phyloP scores from a whole-genome alignment of 2,329 filamentous ascomycete genomes.

The Exserohilum turcica region DNA sequence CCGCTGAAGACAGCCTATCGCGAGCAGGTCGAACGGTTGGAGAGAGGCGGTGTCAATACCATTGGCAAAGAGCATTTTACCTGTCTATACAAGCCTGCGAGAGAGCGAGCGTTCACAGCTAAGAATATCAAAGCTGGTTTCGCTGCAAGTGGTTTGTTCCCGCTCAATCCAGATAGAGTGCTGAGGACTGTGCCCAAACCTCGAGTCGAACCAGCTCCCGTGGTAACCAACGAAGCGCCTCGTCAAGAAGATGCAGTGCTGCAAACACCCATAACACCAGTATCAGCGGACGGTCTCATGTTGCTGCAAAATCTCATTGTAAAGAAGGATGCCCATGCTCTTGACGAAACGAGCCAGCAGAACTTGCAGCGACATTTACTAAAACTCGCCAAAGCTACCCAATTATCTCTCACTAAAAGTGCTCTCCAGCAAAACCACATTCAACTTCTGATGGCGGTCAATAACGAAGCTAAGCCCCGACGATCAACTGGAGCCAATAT shows the following conservation, averaged over 20 bases:
- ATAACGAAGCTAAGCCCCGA: too few relatives aligned
- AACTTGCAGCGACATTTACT: too few relatives aligned
- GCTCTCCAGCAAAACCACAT: too few relatives aligned
- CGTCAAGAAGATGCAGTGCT: conserved; percentile 22
- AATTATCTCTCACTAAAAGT: too few relatives aligned
- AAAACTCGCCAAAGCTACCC: too few relatives aligned
- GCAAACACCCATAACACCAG: conserved; percentile 4
- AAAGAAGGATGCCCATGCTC: background rate
- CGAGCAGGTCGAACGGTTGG: conserved; percentile 11
- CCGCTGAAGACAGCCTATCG: background rate
- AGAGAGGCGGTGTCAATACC: conserved; percentile 10
- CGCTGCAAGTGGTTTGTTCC: conserved; percentile 32
- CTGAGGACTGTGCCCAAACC: conserved; percentile 31
- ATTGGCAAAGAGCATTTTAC: conserved; percentile 24
- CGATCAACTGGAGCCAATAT: too few relatives aligned
- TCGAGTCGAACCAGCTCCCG: background rate
- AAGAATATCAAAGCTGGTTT: conserved; percentile 40
- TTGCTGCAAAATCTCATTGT: conserved; percentile 24
- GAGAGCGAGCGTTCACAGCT: conserved; percentile 25
- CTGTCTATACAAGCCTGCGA: conserved; percentile 29
- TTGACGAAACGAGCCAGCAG: too few relatives aligned
- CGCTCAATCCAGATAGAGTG: conserved; percentile 41
- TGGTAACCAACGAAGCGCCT: background rate
- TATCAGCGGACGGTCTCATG: conserved; percentile 25
- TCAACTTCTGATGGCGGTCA: too few relatives aligned